Evolutionary conservation across 2,329 filamentous ascomycete species (phyloP).

Genomic region (Sphaerulina musiva): DNA sequence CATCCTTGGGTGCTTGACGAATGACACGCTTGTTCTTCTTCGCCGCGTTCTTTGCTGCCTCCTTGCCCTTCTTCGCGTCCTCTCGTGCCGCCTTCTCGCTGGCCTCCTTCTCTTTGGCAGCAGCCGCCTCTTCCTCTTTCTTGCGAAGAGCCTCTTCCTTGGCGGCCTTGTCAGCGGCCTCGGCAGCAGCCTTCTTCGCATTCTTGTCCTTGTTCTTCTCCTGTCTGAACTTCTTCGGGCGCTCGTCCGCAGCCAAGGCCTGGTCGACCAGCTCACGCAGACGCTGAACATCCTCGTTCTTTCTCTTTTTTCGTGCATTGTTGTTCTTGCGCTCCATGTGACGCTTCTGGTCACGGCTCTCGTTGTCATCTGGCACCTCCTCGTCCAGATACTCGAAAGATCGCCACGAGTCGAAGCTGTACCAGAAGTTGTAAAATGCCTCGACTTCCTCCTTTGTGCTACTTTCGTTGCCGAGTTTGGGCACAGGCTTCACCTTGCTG

Average conservation of each 20-base stretch:
- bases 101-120: slow-evolving; percentile 74
- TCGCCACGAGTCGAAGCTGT: slow-evolving; percentile 98
- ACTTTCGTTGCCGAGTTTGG: slow-evolving; percentile 75
- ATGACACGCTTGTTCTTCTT: slow-evolving; percentile 99
- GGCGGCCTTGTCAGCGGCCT: slow-evolving; percentile 82
- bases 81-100: slow-evolving; percentile 79
- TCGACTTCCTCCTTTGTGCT: slow-evolving; percentile 85
- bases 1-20: slow-evolving; percentile 89
- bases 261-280: slow-evolving; percentile 87
- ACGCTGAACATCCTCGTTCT: slow-evolving; percentile 92
- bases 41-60: slow-evolving; percentile 94
- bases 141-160: slow-evolving; percentile 77
- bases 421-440: slow-evolving; percentile 98
- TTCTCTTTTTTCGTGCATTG: slow-evolving; percentile 97
- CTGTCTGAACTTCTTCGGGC: slow-evolving; percentile 95
- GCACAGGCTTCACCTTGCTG: slow-evolving; percentile 84
- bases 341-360: slow-evolving; percentile 97
- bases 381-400: slow-evolving; percentile 98
- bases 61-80: slow-evolving; percentile 89
- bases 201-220: slow-evolving; percentile 90
- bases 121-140: slow-evolving; percentile 64
- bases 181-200: slow-evolving; percentile 83
- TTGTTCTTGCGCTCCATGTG: slow-evolving; percentile 98
- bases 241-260: slow-evolving; percentile 74
- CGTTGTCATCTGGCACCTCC: slow-evolving; percentile 97